Base-by-base conservation (phyloP, 176 grass and related monocot species). In the Elymus sibiricus region DNA sequence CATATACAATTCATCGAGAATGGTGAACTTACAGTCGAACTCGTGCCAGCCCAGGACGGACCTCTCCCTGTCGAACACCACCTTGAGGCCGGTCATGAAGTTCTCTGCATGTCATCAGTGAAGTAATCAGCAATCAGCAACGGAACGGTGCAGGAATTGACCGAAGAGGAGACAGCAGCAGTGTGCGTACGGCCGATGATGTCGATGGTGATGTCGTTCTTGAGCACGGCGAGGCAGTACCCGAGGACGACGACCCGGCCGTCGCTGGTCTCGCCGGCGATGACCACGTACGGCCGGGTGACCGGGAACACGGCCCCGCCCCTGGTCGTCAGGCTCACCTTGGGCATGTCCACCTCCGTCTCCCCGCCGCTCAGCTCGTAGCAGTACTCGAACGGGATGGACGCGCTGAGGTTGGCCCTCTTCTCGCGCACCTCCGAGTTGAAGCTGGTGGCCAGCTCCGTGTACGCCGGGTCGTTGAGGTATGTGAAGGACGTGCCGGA, bases 401-500 rank as follows among this genome's bases (percentile, higher is more conserved):
- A 6, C 1, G 2, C 62, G n/a, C 22, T 87, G 17, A 78, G 37
- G 16, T 85, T 62, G 17, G 26, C 11, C 19, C 88, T 83, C 4
- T 0, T 90, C 64, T 85, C 49, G 0, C 11, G 47, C 17, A 82
- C 43, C 78, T 26, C 67, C 0, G 79, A 75, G 76, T 71, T 77
- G 67, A 85, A 89, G 4, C 43, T 91, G 66, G 78, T 83, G 19
- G 78, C 39, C 14, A 93, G 81, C 53, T 66, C 15, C 1, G 82
- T 86, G 64, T 95, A 95, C 11, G 87, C 81, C 9, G 88, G 87
- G 55, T 93, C 89, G 35, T 21, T 77, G 75, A 97, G 91, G 81
- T 83, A 76, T 3, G 95, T 91, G 85, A 76, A 90, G 7, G 92
- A 93, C 10, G 82, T 93, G 79, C 95, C 95, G 28, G 95, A 98